A percentile compares a stretch with the other conserved stretches of the same genome.
Evolutionary conservation across 441 rosid species (phyloP).

Genomic region (Gossypium laxum): DNA sequence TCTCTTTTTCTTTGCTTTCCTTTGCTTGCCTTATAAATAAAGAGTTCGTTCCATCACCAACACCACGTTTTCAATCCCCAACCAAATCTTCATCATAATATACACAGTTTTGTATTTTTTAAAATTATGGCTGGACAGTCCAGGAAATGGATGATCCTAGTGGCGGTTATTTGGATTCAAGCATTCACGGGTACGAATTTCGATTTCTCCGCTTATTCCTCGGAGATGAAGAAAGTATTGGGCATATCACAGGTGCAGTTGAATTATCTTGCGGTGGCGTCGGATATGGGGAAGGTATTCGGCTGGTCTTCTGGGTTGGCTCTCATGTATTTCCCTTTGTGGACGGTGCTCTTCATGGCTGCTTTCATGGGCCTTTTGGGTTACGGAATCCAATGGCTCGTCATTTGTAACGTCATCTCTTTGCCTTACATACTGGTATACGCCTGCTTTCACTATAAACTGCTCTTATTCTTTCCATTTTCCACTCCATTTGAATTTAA

Average conservation of each 20-base stretch:
- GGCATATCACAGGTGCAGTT: constrained; percentile 77
- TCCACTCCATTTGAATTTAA: too few relatives aligned
- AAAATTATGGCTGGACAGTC: constrained; percentile 63
- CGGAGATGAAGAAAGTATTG: constrained; percentile 52
- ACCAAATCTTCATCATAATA: not conserved
- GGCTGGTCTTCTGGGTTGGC: constrained; percentile 93
- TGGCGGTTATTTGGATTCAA: constrained; percentile 82
- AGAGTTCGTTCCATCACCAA: not conserved
- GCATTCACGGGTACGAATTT: constrained; percentile 89
- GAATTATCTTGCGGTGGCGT: constrained; percentile 79
- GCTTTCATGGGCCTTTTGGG: constrained; percentile 72
- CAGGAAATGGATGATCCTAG: constrained; percentile 76
- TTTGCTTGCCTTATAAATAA: not conserved
- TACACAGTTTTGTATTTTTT: not conserved
- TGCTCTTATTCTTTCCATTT: not conserved
- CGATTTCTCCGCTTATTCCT: constrained; percentile 80
- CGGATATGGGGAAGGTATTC: constrained; percentile 78
- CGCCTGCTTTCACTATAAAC: not conserved
- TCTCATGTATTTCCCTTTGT: constrained; percentile 53
- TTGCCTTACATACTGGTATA: constrained; percentile 71
- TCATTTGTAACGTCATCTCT: constrained; percentile 45
- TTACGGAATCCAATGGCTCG: constrained; percentile 79
- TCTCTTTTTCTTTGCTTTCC: not conserved
- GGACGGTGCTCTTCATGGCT: constrained; percentile 61
- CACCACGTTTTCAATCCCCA: not conserved